Conservation (phyloP, 495 filamentous ascomycete genomes). For the Hypoxylon fuscum region DNA sequence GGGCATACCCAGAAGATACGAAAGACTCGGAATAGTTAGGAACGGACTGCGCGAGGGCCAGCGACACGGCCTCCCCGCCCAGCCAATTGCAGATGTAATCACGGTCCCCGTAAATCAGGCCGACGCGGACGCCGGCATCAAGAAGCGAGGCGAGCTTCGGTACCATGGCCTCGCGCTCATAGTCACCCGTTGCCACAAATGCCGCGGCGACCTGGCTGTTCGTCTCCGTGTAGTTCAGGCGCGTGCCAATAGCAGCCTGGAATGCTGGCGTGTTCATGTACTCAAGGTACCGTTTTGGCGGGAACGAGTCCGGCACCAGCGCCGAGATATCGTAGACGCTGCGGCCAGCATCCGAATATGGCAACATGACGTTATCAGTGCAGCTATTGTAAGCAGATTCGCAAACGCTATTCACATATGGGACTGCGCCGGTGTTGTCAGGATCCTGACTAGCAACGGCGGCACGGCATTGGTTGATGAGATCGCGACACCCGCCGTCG, state of each 20-base stretch:
- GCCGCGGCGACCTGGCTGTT: slow-evolving; percentile 57
- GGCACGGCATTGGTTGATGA: slow-evolving; percentile 60
- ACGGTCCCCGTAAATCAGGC: slow-evolving; percentile 71
- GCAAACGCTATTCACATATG: slow-evolving; percentile 59
- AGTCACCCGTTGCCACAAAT: slow-evolving; percentile 65
- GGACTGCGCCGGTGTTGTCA: slow-evolving; percentile 52
- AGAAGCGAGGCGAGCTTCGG: slow-evolving; percentile 63
- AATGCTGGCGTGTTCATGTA: slow-evolving; percentile 71
- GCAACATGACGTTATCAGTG: slow-evolving; percentile 54
- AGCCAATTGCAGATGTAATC: slow-evolving; percentile 77
- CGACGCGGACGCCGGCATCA: slow-evolving; percentile 67
- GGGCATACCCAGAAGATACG: slow-evolving; percentile 60
- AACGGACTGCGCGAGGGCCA: slow-evolving; percentile 58
- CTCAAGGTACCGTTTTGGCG: slow-evolving; percentile 67
- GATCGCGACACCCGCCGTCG: slow-evolving; percentile 61
- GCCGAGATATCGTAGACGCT: slow-evolving; percentile 72
- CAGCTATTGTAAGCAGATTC: slow-evolving; percentile 53
- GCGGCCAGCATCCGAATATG: slow-evolving; percentile 56
- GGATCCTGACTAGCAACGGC: slow-evolving; percentile 55
- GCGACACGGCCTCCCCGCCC: slow-evolving; percentile 68
- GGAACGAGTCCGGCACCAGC: slow-evolving; percentile 66
- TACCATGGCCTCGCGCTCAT: slow-evolving; percentile 56
- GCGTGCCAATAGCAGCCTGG: slow-evolving; percentile 69
- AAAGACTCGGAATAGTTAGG: slow-evolving; percentile 49
- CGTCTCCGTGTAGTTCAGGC: slow-evolving; percentile 72